A percentile compares a stretch with the other conserved stretches of the same genome.
These are phyloP conservation scores for Aspergillus bombycis DNA, from an alignment of 2,329 filamentous ascomycete species.

Conservation along the genomic window DNA sequence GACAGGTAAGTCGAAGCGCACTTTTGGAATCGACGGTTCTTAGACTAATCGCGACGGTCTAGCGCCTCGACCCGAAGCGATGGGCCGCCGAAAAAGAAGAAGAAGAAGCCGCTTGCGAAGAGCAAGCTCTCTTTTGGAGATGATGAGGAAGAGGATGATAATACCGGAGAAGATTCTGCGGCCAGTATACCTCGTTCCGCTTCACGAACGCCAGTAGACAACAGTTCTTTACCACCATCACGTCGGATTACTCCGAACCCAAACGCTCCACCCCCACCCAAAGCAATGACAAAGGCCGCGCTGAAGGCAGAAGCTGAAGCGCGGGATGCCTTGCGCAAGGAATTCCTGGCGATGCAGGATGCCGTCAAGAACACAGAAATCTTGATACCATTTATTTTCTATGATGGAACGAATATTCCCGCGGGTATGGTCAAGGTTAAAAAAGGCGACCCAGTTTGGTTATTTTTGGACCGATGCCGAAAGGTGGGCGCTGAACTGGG, in stretches of 20 bases:
- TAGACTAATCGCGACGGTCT: conserved; percentile 60
- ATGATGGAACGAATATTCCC: conserved; percentile 88
- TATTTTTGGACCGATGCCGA: conserved; percentile 87
- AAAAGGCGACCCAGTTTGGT: conserved; percentile 91
- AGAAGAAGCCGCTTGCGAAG: conserved; percentile 61
- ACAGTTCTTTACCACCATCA: conserved; percentile 29
- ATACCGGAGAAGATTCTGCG: conserved; percentile 48
- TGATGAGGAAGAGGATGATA: conserved; percentile 66
- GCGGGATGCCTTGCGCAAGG: conserved; percentile 72
- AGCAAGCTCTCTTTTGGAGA: conserved; percentile 65
- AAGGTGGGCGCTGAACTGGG: conserved; percentile 86
- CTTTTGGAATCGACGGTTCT: conserved; percentile 7
- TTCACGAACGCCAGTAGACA: conserved; percentile 40
- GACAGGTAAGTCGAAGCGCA: conserved; percentile 59
- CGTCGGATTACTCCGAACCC: conserved; percentile 49
- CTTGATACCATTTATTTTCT: conserved; percentile 92
- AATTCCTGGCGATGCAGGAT: conserved; percentile 83
- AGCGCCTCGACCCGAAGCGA: conserved; percentile 53
- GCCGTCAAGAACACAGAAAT: conserved; percentile 88
- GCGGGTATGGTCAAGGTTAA: conserved; percentile 83
- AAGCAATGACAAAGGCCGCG: conserved; percentile 74
- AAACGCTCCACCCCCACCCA: conserved; percentile 61
- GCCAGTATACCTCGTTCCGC: conserved; percentile 43
- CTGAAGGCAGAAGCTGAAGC: conserved; percentile 78
- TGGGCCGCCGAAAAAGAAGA: conserved; percentile 54